Evolutionary conservation across 805 yeast genomes (phyloP).

Genomic region (Cyberlindnera suaveolens): DNA sequence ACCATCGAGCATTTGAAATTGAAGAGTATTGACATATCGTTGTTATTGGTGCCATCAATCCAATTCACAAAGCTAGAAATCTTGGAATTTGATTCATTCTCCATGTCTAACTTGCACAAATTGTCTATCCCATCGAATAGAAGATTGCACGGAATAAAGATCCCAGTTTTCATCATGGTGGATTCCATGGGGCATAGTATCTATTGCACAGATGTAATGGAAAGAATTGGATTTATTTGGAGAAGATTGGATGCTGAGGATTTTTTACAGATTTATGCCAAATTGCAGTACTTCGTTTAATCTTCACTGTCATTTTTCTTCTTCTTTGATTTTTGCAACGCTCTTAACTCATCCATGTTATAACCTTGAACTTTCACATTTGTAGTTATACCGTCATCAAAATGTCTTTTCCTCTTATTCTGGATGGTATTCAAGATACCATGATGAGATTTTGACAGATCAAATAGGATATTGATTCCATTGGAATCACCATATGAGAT

Average conservation of each 20-base stretch:
- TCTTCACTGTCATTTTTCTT: background rate
- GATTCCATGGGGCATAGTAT: background rate
- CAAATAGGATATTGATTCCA: conserved; percentile 17
- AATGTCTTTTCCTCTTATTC: conserved; percentile 16
- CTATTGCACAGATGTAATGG: background rate
- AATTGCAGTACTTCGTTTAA: background rate
- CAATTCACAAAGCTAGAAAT: conserved; percentile 2
- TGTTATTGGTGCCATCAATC: background rate
- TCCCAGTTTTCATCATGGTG: background rate
- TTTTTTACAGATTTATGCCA: too few relatives aligned
- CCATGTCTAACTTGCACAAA: background rate
- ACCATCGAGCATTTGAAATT: too few relatives aligned
- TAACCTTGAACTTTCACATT: conserved; percentile 8
- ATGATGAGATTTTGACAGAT: conserved; percentile 13
- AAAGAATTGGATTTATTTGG: background rate
- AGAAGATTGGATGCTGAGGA: background rate
- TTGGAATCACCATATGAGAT: conserved; percentile 16
- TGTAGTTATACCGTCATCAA: conserved; percentile 10
- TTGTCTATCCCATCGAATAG: background rate
- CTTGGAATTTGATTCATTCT: conserved; percentile 1
- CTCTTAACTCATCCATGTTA: conserved; percentile 17
- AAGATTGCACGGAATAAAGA: too few relatives aligned
- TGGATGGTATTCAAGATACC: conserved; percentile 16
- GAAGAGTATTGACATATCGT: too few relatives aligned
- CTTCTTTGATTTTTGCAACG: conserved; percentile 10